Conservation (phyloP, 768 basidiomycete genomes). For the Boletus tylopilopsis region DNA sequence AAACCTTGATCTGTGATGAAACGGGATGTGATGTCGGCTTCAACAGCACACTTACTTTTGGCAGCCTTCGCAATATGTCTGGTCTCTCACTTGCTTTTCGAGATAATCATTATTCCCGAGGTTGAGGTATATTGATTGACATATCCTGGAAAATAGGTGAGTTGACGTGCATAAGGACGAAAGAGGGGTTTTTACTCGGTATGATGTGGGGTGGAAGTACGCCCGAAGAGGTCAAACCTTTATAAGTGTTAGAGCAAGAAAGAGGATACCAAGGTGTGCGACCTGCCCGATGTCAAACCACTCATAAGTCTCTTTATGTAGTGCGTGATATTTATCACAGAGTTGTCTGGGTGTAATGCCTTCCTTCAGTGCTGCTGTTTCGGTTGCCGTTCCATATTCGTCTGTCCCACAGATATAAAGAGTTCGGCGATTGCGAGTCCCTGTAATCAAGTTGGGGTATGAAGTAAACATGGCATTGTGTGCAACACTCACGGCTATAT, state of each 20-base stretch:
- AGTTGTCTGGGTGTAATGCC: slow-evolving; percentile 72
- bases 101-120: slow-evolving; percentile 75
- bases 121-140: slow-evolving; percentile 85
- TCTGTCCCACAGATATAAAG: slow-evolving; percentile 98
- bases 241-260: not conserved
- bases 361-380: slow-evolving; percentile 94
- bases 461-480: not conserved
- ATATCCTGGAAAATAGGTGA: slow-evolving; percentile 53
- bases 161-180: not conserved
- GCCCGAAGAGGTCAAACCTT: slow-evolving; percentile 94
- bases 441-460: slow-evolving; percentile 13
- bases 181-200: slow-evolving; percentile 58
- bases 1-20: slow-evolving; percentile 50
- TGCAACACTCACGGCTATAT: slow-evolving; percentile 61
- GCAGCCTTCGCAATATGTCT: slow-evolving; percentile 94
- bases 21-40: slow-evolving; percentile 2
- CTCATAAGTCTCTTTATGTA: slow-evolving; percentile 91
- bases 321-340: slow-evolving; percentile 85
- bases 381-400: slow-evolving; percentile 99
- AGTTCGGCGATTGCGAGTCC: slow-evolving; percentile 82
- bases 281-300: slow-evolving; percentile 95
- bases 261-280: not conserved
- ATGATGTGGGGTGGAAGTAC: slow-evolving; percentile 88
- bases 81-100: slow-evolving; percentile 81
- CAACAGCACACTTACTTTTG: slow-evolving; percentile 51